A percentile compares a stretch with the other conserved stretches of the same genome.
These are phyloP conservation scores for Fusarium chuoi DNA, from an alignment of 2,329 filamentous ascomycete genomes.

Conservation along the genomic window DNA sequence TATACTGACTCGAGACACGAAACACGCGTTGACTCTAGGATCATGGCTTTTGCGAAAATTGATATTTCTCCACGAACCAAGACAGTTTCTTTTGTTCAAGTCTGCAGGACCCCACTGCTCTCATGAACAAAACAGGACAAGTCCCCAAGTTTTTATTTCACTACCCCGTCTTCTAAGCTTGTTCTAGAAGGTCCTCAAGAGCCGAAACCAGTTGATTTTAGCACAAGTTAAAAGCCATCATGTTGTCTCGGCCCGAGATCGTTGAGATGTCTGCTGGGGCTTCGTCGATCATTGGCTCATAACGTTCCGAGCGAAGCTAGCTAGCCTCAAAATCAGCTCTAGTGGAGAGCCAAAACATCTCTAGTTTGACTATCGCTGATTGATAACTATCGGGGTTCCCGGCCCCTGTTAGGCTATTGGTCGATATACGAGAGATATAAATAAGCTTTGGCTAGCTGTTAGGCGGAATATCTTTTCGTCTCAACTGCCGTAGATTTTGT, in stretches of 20 bases:
- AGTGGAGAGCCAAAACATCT: background rate
- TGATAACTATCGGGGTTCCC: background rate
- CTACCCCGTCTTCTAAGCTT: background rate
- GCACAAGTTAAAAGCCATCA: accelerated
- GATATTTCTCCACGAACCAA: background rate
- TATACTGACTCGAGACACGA: too few species aligned
- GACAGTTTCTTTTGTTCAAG: accelerated
- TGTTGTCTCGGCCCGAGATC: background rate
- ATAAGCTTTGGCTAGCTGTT: background rate
- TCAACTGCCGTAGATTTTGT: accelerated
- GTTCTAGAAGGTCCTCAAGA: background rate
- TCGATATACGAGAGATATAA: accelerated
- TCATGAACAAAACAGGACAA: accelerated
- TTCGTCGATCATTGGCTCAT: background rate
- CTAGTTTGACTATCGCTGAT: background rate
- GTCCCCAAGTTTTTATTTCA: accelerated
- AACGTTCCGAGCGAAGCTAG: background rate
- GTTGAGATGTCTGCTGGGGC: background rate
- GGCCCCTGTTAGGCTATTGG: accelerated
- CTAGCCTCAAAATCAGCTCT: background rate
- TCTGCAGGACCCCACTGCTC: accelerated
- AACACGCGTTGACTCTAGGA: background rate
- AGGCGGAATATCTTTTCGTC: background rate
- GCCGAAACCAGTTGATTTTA: background rate
- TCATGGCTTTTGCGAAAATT: background rate